Evolutionary conservation across 75 land plant species (phyloP), one percentile per base, ranked within the genome.

Genomic region (Selaginella moellendorffii): DNA sequence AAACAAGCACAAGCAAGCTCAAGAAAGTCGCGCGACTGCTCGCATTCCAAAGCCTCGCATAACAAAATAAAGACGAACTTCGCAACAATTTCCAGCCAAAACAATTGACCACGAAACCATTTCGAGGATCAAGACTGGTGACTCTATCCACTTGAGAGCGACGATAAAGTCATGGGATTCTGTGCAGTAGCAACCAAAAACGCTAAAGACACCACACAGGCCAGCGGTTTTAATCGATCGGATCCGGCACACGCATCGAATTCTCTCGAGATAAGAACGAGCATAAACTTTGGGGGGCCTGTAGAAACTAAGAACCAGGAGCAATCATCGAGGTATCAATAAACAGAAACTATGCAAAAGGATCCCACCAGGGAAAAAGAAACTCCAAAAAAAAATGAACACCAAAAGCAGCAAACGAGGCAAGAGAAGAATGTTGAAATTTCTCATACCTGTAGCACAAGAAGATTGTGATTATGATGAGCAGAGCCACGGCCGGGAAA

Each of bases 381-480:
- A n/a, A n/a, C n/a, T n/a, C n/a, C n/a, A n/a, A n/a, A n/a, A n/a
- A n/a, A n/a, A n/a, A n/a, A n/a, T 64, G 9, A 62, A 25, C 5
- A 25, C 12, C 19, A 8, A 65, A 1, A n/a, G 0, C 29, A 67
- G 27, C 24, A 17, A 17, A 23, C 1, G 2, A 24, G 30, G 26
- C 53, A 60, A n/a, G 24, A 14, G 23, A 88, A 72, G 67, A 67
- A 85, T 0, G 83, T 89, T 27, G 75, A 75, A 60, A 85, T 80
- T 58, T 88, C 89, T 10, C 92, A 1, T 66, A 83, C 88, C 88
- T 81, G 72, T 70, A 71, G 53, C 84, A 88, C 19, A 86, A 65
- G 72, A 63, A 73, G 2, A 81, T 31, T 22, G 86, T 85, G 63
- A 85, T 78, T 63, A 81, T 52, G 14, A 75, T 63, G 22, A 86